phyloP scores from a whole-genome alignment of 2,329 filamentous ascomycete species.

The Monilinia laxa region DNA sequence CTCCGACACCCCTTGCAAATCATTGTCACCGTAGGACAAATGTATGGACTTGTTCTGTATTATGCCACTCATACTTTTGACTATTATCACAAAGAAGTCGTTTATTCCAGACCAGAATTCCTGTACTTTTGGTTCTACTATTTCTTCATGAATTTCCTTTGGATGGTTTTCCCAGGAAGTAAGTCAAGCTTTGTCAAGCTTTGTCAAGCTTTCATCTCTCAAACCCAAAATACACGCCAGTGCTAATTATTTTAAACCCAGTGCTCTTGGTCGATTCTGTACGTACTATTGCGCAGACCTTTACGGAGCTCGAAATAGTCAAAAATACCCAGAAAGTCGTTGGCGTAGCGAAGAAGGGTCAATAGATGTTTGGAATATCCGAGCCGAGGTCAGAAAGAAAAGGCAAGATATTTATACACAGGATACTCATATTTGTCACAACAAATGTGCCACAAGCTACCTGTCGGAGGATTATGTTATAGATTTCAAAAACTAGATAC shows the following conservation, averaged over 20 bases:
- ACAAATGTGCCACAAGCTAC: not conserved
- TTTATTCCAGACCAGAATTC: slow-evolving; percentile 58
- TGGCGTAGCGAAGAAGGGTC: slow-evolving; percentile 11
- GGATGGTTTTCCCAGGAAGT: slow-evolving; percentile 58
- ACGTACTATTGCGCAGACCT: slow-evolving; percentile 41
- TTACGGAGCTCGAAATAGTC: slow-evolving; percentile 40
- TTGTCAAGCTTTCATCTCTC: not conserved
- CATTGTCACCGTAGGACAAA: slow-evolving; percentile 41
- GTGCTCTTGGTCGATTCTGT: slow-evolving; percentile 44
- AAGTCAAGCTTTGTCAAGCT: slow-evolving; percentile 38
- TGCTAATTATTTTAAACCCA: slow-evolving; percentile 16
- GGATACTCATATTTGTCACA: not conserved
- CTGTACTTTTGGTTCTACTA: slow-evolving; percentile 66
- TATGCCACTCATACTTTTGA: slow-evolving; percentile 59
- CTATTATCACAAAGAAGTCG: slow-evolving; percentile 47
- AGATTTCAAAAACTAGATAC: not conserved
- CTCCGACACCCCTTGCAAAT: slow-evolving; percentile 53
- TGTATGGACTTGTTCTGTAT: slow-evolving; percentile 60
- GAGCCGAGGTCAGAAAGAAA: not conserved
- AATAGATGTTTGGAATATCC: slow-evolving; percentile 1
- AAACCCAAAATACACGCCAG: not conserved
- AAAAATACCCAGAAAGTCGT: slow-evolving; percentile 19
- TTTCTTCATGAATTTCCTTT: slow-evolving; percentile 60
- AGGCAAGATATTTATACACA: not conserved
- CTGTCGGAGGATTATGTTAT: not conserved